Base-by-base conservation (phyloP, 2,329 filamentous ascomycete species). In the Cercospora canescens region DNA sequence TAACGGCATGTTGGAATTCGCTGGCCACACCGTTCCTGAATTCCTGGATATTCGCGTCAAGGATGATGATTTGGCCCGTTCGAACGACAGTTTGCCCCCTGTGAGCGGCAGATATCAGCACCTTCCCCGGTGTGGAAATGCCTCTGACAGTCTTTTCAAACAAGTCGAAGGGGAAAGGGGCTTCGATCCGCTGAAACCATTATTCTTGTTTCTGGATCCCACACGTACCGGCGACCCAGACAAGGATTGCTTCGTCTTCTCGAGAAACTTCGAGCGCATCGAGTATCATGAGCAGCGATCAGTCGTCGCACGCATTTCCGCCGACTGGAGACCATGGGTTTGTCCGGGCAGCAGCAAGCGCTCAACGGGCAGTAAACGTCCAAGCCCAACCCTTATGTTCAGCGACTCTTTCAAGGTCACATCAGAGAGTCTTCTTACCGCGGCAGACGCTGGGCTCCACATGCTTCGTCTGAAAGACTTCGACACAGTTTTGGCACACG, bases 201-300 rank as follows among this genome's bases (percentile, higher is more conserved):
- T 88, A 0, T 90, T 83, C 69, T 74, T 90, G 2, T 89, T 89
- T 70, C 76, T 88, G 3, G 86, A 90, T 62, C 84, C 87, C 0
- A 77, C 81, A 5, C 81, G 81, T 16, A 79, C 84, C 37, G 83
- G 83, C 0, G 74, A 82, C 30, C 74, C 80, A 0, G 72, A 78
- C 0, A 63, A 82, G 5, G 87, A 90, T 71, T 75, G 74, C 1
- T 88, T 88, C 70, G 83, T 89, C 0, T 87, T 91, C 70, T 82
- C 87, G 1, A 69, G 80, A 6, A 80, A 84, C 55, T 81, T 82
- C 63, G 75, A 77, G 8, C 78, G 81, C 4, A 76, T 85, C 6
- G 76, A 81, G 14, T 81, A 82, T 39, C 81, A 83, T 18, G 80
- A 85, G 52, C 65, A 77, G 6, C 81, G 87, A 35, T 71, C 77